phyloP scores from a whole-genome alignment of 208 protist species.

The Acanthamoeba sp. region DNA sequence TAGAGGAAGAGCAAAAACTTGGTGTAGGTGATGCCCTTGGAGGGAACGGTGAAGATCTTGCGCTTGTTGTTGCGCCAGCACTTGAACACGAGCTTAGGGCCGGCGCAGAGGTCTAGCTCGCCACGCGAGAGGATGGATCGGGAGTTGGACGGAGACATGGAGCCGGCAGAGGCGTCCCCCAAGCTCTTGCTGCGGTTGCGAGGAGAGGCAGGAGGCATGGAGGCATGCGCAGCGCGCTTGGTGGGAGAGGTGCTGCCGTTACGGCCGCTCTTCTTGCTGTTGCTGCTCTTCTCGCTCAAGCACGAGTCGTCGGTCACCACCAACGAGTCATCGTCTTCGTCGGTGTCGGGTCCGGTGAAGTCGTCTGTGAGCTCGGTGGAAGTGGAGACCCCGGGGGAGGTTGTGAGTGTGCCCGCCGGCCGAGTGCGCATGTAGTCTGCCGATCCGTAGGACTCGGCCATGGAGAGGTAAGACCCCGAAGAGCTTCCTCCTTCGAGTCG shows the following conservation, averaged over 20 bases:
- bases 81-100: constrained; percentile 32
- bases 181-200: background rate
- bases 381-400: background rate
- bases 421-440: background rate
- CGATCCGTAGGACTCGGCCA: background rate
- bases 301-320: constrained; percentile 5
- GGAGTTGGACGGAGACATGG: too few relatives aligned
- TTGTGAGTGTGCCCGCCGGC: background rate
- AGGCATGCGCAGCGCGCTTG: background rate
- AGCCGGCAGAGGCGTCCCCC: background rate
- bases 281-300: background rate
- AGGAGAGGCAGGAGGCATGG: background rate
- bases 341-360: background rate
- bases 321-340: background rate
- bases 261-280: background rate
- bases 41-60: background rate
- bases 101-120: background rate
- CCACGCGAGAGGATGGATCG: background rate
- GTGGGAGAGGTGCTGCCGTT: background rate
- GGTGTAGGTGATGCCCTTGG: constrained; percentile 27
- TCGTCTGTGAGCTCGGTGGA: background rate
- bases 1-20: constrained; percentile 35
- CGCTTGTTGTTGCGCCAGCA: constrained; percentile 40
- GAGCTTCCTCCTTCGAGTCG: background rate
- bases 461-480: background rate